A percentile compares a stretch with the other conserved stretches of the same genome.
Evolutionary conservation across 208 protist genomes (phyloP).

Genomic region (Trypanosoma theileri): DNA sequence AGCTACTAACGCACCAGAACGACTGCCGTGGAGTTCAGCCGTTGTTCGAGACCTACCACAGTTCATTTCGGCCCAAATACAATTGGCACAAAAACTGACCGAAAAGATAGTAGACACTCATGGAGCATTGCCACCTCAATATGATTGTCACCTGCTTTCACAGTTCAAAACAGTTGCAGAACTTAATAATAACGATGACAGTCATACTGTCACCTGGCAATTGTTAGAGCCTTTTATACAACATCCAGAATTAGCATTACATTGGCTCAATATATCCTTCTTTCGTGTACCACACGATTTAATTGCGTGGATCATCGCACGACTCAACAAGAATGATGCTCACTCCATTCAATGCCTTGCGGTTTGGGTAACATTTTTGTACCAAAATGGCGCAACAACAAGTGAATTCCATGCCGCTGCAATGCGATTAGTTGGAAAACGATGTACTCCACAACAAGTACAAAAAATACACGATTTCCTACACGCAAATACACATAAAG

Average conservation of each 20-base stretch:
- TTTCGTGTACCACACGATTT: constrained; percentile 26
- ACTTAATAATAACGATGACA: neutral
- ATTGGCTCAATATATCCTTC: constrained; percentile 40
- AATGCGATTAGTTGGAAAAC: neutral
- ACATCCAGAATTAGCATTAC: constrained; percentile 26
- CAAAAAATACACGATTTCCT: neutral
- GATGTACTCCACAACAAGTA: neutral
- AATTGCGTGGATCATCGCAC: constrained; percentile 37
- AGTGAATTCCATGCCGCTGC: neutral
- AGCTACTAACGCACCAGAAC: neutral
- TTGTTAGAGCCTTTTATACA: constrained; percentile 18
- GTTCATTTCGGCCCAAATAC: constrained; percentile 14
- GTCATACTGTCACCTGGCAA: constrained; percentile 3
- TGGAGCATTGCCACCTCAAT: neutral
- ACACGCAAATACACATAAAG: neutral
- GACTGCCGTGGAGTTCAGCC: constrained; percentile 2
- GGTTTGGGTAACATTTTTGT: constrained; percentile 5
- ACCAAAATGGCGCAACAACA: neutral
- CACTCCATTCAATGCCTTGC: constrained; percentile 3
- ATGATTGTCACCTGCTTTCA: neutral
- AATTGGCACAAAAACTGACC: constrained; percentile 5
- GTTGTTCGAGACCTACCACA: constrained; percentile 5
- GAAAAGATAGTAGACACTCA: neutral
- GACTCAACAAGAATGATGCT: constrained; percentile 22
- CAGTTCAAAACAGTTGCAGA: constrained; percentile 2